Evolutionary conservation across 192 early-diverging fungal genomes (phyloP), one percentile per base, ranked within the genome.

Genomic region (Coemansia aciculifera): DNA sequence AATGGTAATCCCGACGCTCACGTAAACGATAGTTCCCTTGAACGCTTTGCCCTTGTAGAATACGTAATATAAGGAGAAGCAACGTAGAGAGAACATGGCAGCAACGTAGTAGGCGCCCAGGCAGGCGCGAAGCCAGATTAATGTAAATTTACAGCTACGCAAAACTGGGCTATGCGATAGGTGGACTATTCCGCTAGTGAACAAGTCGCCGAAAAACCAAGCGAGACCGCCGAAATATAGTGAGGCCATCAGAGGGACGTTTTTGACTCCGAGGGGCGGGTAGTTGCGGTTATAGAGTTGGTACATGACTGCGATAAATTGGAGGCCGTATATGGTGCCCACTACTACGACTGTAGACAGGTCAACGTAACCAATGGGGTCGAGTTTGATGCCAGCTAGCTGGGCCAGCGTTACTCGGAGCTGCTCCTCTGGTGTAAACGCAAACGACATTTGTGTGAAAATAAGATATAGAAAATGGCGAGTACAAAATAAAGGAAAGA

Each of bases 201-300:
- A 59, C 42, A 71, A 43, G 49, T 71, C 62, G 12, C 63, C 69
- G 23, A 71, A 32, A 36, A 64, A 27, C 69, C 69, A 71, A 3
- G 42, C 9, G 17, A 64, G 23, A 0, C 19, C 62, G 2, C 52
- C 62, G 1, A 59, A 21, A 59, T 44, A 64, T 3, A 64, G 21
- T 13, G 40, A 64, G 37, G 32, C 15, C 62, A 71, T 71, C 0
- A 71, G 10, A 24, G 38, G 42, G 1, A 71, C 48, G 54, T 64
- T 64, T 48, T 71, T 71, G n/a, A 62, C 69, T 46, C 63, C 63
- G 12, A 64, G 27, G 11, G 69, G 69, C 5, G 63, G 69, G 36
- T 71, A 71, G 17, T 71, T 44, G 5, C 54, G 44, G 54, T 70
- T 52, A 9, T 46, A 59, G 11, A 70, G 32, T 39, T 64, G 68